Conservation (phyloP, 139 green algal genomes). For the Chlorella vulgaris region DNA sequence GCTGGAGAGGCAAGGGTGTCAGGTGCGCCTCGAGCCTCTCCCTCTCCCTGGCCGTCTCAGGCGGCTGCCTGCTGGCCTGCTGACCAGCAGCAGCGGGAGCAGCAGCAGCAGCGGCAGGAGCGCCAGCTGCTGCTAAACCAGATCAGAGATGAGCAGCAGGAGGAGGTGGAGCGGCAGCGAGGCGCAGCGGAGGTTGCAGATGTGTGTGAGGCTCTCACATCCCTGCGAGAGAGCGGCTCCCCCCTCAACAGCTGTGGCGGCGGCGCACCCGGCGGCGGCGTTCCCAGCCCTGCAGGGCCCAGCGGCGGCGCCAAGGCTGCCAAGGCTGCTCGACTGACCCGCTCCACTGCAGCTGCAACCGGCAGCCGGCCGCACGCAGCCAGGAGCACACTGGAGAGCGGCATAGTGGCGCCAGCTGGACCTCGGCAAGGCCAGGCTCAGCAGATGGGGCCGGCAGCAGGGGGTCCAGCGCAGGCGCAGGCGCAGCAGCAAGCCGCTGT, state of each 20-base stretch:
- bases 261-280: slow-evolving; percentile 21
- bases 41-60: not conserved
- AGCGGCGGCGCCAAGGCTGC: not conserved
- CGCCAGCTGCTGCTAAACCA: not conserved
- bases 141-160: slow-evolving; percentile 17
- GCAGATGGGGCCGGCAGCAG: too few species aligned
- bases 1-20: too few species aligned
- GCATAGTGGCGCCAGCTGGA: not conserved
- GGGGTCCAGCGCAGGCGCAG: slow-evolving; percentile 1
- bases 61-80: not conserved
- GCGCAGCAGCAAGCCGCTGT: not conserved
- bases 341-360: not conserved
- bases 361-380: not conserved
- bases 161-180: slow-evolving; percentile 8
- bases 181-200: slow-evolving; percentile 35
- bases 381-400: not conserved
- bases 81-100: not conserved
- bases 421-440: not conserved
- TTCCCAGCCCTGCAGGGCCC: not conserved
- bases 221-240: slow-evolving; percentile 31
- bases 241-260: slow-evolving; percentile 17
- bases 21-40: too few species aligned
- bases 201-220: slow-evolving; percentile 36
- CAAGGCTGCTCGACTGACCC: not conserved
- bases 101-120: slow-evolving; percentile 6